phyloP scores from a whole-genome alignment of 805 yeast species.

The Yamadazyma endophytica region DNA sequence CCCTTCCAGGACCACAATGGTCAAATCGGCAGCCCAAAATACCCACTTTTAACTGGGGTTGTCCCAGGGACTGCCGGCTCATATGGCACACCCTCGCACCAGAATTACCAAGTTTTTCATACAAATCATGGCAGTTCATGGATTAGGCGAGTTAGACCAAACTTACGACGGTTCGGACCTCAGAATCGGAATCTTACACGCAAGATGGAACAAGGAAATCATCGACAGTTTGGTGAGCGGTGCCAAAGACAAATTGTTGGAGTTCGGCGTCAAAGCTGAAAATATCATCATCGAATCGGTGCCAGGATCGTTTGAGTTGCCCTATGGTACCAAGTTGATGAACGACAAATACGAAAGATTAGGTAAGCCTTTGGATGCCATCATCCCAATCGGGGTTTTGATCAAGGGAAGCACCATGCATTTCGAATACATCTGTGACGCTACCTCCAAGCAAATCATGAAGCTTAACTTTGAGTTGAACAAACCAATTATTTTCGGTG shows the following conservation, averaged over 20 bases:
- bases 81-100: too few species aligned
- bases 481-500: conserved; percentile 88
- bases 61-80: too few species aligned
- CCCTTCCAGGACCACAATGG: too few species aligned
- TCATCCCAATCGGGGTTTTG: conserved; percentile 89
- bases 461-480: conserved; percentile 62
- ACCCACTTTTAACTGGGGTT: too few species aligned
- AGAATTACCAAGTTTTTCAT: too few species aligned
- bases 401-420: conserved; percentile 98
- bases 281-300: conserved; percentile 81
- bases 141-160: conserved; percentile 72
- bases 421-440: conserved; percentile 93
- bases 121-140: conserved; percentile 65
- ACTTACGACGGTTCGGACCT: conserved; percentile 62
- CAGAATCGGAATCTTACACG: conserved; percentile 84
- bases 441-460: conserved; percentile 85
- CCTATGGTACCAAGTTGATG: conserved; percentile 66
- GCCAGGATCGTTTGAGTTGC: conserved; percentile 94
- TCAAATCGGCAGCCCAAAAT: too few species aligned
- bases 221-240: conserved; percentile 81
- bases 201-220: conserved; percentile 86
- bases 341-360: conserved; percentile 38
- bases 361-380: conserved; percentile 65
- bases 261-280: conserved; percentile 67
- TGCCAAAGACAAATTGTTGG: conserved; percentile 54